A percentile compares a stretch with the other conserved stretches of the same genome.
phyloP scores from a whole-genome alignment of 1,139 yeast species.

The Saccharomyces hybrid region DNA sequence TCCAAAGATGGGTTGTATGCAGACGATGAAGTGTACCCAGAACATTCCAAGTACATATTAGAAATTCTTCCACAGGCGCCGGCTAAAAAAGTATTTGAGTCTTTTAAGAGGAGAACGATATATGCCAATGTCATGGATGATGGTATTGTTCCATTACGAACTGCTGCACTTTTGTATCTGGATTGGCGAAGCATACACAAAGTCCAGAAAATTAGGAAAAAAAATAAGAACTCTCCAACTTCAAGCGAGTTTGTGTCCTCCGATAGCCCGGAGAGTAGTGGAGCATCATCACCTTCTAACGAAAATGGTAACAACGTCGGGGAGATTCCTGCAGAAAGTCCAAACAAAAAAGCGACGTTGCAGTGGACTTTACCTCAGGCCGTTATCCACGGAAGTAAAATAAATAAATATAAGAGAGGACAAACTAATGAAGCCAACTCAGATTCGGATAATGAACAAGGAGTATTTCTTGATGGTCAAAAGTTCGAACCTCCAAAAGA shows the following conservation, averaged over 20 bases:
- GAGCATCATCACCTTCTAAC: background rate
- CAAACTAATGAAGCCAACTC: slow-evolving; percentile 23
- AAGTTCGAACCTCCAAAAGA: slow-evolving; percentile 42
- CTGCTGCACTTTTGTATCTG: slow-evolving; percentile 45
- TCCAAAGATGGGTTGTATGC: slow-evolving; percentile 22
- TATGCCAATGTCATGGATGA: slow-evolving; percentile 54
- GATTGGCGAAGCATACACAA: slow-evolving; percentile 56
- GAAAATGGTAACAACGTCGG: slow-evolving; percentile 17
- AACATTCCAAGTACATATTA: slow-evolving; percentile 38
- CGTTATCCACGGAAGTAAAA: slow-evolving; percentile 20
- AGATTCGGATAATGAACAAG: slow-evolving; percentile 17
- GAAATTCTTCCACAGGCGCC: slow-evolving; percentile 48
- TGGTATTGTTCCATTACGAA: slow-evolving; percentile 55
- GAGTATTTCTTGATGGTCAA: slow-evolving; percentile 6
- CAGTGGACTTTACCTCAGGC: slow-evolving; percentile 24
- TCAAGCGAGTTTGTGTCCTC: background rate
- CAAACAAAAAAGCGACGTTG: slow-evolving; percentile 22
- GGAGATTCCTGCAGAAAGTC: slow-evolving; percentile 33
- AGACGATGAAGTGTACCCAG: slow-evolving; percentile 3
- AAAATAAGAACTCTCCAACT: background rate
- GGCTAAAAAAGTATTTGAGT: slow-evolving; percentile 41
- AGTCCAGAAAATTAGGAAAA: slow-evolving; percentile 38
- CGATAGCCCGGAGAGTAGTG: slow-evolving; percentile 1
- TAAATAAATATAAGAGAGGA: slow-evolving; percentile 28
- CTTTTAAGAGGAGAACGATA: slow-evolving; percentile 43